Base-by-base conservation (phyloP, 2,329 filamentous ascomycete species). In the Nemania serpens region DNA sequence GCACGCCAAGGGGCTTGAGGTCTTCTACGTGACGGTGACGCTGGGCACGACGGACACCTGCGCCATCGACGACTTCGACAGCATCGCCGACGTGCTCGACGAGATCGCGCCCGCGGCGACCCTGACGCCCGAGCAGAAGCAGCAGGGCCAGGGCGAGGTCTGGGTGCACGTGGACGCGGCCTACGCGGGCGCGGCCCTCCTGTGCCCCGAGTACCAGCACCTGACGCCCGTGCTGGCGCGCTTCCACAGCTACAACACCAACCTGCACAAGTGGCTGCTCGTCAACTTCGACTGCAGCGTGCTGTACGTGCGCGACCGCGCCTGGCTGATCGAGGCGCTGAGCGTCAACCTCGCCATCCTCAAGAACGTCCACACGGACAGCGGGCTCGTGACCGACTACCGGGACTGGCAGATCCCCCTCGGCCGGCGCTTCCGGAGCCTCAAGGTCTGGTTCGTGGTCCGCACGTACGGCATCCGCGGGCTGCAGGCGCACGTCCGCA, bases 361-460 rank as follows among this genome's bases (percentile, higher is more conserved):
- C 29, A 77, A 88, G 65, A 97, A 97, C 76, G 79, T 86, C 3
- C 92, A 88, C 78, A 91, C 89, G 3, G 91, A 95, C 69, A 85
- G 84, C 39, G 93, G 92, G 0, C 83, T 94, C 1, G 94, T 97
- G 1, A 97, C 92, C 22, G 94, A 98, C 76, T 97, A 97, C 79
- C 87, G 94, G 48, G 93, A 98, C 81, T 98, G 94, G 94, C 93
- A 97, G 78, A 96, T 98, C 70, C 93, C 94, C 0, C 87, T 98
- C 0, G 94, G 94, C 9, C 83, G 94, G 2, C 84, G 94, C 15
- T 98, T 98, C 83, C 85, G 94, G 62, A 87, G 89, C 2, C 78
- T 98, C 59, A 98, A 98, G 79, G 88, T 97, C 65, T 98, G 94
- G 94, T 97, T 97, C 73, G 93, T 98, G 7, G 79, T 97, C 69